Evolutionary conservation across 768 basidiomycete species (phyloP), one percentile per base, ranked within the genome.

Genomic region (Lactifluus piperatus): DNA sequence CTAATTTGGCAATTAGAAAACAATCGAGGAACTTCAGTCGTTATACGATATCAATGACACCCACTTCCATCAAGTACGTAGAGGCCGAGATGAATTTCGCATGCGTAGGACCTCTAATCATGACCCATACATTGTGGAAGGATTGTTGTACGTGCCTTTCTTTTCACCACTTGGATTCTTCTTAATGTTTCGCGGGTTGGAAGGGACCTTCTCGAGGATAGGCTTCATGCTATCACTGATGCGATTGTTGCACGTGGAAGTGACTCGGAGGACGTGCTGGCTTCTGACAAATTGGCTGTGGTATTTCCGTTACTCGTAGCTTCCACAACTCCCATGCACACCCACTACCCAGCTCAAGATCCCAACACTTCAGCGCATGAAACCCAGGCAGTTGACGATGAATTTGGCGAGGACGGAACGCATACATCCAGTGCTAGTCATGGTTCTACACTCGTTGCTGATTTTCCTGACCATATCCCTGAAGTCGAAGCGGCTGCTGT

Each of bases 171-270:
- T 16, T 20, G n/a, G 9, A 48, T n/a, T 24, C 9, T 32, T 44
- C 26, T 44, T 32, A 43, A 62, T 5, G 11, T 34, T 39, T 4
- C 32, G 18, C 18, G 49, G 30, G 41, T 20, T 36, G 24, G 8
- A 45, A 63, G 79, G 54, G 64, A 68, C n/a, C 63, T 71, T 32
- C 53, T 73, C 9, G 70, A 73, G 22, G 68, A 69, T 41, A 75
- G 80, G 0, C 74, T 79, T 16, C 59, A 64, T 13, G 72, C 71
- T 8, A 71, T 81, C 26, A 71, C 73, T 37, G 66, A 70, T 34
- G 67, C 71, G 30, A 69, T 81, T 34, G 65, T 61, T 10, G 52
- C 64, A 49, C 49, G 24, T 14, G 61, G 13, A 60, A 52, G 22
- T 14, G 44, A 48, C 51, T 41, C 29, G 18, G 51, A 53, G 48